These are phyloP conservation scores for Hawksworthiomyces lignivorus DNA, from an alignment of 2,329 filamentous ascomycete species.

Conservation along the genomic window DNA sequence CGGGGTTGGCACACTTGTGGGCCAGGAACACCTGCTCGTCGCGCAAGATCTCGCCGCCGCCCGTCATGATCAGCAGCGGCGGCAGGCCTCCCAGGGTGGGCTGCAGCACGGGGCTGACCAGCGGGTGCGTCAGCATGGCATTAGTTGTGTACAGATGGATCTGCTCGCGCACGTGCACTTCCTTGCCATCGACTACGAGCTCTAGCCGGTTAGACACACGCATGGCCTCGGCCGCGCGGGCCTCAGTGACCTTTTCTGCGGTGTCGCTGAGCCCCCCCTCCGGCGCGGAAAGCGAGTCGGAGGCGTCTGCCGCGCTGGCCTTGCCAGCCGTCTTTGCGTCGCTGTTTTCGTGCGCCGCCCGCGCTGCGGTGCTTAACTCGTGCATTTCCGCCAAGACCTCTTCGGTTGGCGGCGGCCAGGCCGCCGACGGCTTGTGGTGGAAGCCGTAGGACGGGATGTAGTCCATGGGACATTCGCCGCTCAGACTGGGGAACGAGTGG, in stretches of 20 bases:
- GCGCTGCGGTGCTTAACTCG: conserved; percentile 31
- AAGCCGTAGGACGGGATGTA: conserved; percentile 88
- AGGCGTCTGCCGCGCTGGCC: background rate
- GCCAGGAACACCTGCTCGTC: conserved; percentile 95
- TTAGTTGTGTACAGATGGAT: conserved; percentile 88
- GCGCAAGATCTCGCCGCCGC: conserved; percentile 79
- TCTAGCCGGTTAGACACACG: conserved; percentile 20
- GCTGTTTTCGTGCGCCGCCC: conserved; percentile 25
- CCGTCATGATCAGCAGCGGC: conserved; percentile 76
- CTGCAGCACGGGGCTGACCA: conserved; percentile 85
- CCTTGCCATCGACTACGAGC: conserved; percentile 50
- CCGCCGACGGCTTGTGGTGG: conserved; percentile 76
- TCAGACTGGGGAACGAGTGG: conserved; percentile 90
- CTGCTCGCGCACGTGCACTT: conserved; percentile 73
- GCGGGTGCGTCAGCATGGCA: conserved; percentile 72
- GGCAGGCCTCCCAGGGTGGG: conserved; percentile 84
- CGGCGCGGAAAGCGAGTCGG: conserved; percentile 23
- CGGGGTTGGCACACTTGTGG: conserved; percentile 85
- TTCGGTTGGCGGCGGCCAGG: conserved; percentile 88
- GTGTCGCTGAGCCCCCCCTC: background rate
- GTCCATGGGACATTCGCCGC: conserved; percentile 63
- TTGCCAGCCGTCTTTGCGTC: background rate
- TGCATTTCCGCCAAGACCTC: conserved; percentile 58
- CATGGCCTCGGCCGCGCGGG: conserved; percentile 19
- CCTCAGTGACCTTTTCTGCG: background rate